phyloP scores from a whole-genome alignment of 1,139 yeast genomes.

The Candida dubliniensis region DNA sequence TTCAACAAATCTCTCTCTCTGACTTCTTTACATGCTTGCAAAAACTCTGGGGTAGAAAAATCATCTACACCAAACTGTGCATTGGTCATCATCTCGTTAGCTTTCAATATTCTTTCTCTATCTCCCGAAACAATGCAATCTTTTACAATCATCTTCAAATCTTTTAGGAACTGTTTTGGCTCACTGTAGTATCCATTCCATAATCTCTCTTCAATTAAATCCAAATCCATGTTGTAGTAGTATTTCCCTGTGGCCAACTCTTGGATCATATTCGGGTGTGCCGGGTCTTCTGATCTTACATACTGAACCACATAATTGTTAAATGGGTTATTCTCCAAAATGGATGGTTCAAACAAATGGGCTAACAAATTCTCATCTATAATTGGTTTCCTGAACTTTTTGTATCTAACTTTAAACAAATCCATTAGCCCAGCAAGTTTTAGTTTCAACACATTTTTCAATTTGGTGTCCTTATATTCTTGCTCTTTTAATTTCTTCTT shows the following conservation, averaged over 20 bases:
- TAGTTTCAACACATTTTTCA: conserved; percentile 81
- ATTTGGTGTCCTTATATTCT: conserved; percentile 72
- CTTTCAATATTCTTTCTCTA: conserved; percentile 81
- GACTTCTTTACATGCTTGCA: conserved; percentile 74
- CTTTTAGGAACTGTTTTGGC: conserved; percentile 85
- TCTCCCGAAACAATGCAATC: conserved; percentile 79
- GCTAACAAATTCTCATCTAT: conserved; percentile 73
- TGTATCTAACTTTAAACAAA: conserved; percentile 78
- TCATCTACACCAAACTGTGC: conserved; percentile 96
- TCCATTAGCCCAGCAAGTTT: conserved; percentile 90
- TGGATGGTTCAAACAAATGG: conserved; percentile 72
- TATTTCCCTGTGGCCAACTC: conserved; percentile 74
- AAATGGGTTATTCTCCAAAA: conserved; percentile 35
- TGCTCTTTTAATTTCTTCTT: conserved; percentile 47
- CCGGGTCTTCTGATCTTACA: conserved; percentile 53
- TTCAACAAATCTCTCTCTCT: conserved; percentile 65
- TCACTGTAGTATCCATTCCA: conserved; percentile 97
- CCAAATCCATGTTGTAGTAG: conserved; percentile 87
- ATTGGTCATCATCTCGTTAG: conserved; percentile 94
- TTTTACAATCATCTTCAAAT: conserved; percentile 76
- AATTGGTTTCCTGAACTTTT: conserved; percentile 85
- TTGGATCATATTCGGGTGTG: conserved; percentile 64
- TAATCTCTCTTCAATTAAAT: conserved; percentile 86
- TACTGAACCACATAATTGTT: conserved; percentile 49
- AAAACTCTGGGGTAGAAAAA: conserved; percentile 69